phyloP scores from a whole-genome alignment of 176 grass and related monocot genomes.

The Aegilops bicornis region DNA sequence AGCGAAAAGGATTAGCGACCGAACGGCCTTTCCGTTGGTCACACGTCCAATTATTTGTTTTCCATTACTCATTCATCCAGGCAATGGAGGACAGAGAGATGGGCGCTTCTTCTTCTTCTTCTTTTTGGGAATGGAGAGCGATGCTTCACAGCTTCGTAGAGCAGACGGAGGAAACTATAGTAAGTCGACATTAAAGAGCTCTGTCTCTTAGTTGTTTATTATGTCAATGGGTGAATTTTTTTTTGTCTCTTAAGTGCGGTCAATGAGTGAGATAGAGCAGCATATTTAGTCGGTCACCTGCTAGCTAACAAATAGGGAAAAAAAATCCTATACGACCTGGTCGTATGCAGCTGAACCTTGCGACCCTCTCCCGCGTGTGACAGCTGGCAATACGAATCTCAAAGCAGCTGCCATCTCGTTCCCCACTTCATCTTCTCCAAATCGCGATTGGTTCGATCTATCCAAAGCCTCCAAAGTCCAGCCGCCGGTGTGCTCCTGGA shows the following conservation, averaged over 20 bases:
- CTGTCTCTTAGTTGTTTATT: neutral
- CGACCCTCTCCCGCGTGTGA: too few species aligned
- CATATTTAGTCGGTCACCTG: slow-evolving; percentile 18
- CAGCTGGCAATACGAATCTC: too few species aligned
- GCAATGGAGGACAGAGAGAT: neutral
- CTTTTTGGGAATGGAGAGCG: neutral
- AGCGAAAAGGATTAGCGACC: slow-evolving; percentile 30
- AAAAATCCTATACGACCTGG: too few species aligned
- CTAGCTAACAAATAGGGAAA: neutral
- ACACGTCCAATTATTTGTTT: neutral
- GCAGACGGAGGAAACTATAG: neutral
- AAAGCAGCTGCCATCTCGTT: too few species aligned
- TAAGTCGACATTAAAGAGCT: neutral
- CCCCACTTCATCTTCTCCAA: too few species aligned
- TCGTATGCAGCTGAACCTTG: too few species aligned
- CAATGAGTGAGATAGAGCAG: neutral
- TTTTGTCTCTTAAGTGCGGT: neutral
- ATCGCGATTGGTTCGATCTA: too few species aligned
- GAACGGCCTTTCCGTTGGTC: slow-evolving; percentile 26
- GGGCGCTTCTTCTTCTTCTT: neutral
- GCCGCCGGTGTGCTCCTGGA: too few species aligned
- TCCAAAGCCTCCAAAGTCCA: too few species aligned
- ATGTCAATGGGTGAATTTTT: neutral
- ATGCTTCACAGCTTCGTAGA: neutral
- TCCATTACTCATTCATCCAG: neutral